Conservation (phyloP, 164 flowering plant genomes). For the Dillenia turbinata region DNA sequence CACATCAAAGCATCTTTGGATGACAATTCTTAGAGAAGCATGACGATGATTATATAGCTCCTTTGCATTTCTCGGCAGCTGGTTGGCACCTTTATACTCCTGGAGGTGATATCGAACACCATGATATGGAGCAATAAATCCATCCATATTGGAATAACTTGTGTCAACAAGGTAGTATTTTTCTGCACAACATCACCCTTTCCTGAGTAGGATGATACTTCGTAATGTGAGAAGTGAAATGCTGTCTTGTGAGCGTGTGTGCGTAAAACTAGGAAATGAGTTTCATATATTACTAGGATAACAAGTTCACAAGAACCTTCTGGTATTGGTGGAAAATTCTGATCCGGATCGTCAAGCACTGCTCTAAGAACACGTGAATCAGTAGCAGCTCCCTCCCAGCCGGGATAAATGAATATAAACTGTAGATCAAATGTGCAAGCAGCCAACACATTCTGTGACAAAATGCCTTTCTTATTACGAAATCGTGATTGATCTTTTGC, state of each 20-base stretch:
- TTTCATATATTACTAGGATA: neutral
- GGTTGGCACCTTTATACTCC: constrained; percentile 60
- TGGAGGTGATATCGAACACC: constrained; percentile 47
- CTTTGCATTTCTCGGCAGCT: constrained; percentile 48
- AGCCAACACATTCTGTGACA: constrained; percentile 72
- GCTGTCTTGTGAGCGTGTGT: neutral
- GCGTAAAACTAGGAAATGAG: neutral
- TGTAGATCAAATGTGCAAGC: constrained; percentile 84
- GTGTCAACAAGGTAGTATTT: constrained; percentile 74
- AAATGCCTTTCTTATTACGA: constrained; percentile 56
- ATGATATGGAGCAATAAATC: constrained; percentile 64
- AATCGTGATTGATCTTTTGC: constrained; percentile 73
- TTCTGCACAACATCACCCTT: constrained; percentile 30
- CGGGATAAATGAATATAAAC: constrained; percentile 74
- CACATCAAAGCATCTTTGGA: constrained; percentile 38
- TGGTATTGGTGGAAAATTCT: constrained; percentile 66
- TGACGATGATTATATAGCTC: constrained; percentile 81
- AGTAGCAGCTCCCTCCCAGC: constrained; percentile 85
- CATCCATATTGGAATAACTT: constrained; percentile 46
- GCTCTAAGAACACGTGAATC: constrained; percentile 69
- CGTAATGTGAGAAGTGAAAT: neutral
- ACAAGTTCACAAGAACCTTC: constrained; percentile 37
- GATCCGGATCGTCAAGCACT: constrained; percentile 67
- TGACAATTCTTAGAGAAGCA: constrained; percentile 45
- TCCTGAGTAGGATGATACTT: neutral